Base-by-base conservation (phyloP, 768 basidiomycete genomes). In the Pleurotus salmoneostramineus region DNA sequence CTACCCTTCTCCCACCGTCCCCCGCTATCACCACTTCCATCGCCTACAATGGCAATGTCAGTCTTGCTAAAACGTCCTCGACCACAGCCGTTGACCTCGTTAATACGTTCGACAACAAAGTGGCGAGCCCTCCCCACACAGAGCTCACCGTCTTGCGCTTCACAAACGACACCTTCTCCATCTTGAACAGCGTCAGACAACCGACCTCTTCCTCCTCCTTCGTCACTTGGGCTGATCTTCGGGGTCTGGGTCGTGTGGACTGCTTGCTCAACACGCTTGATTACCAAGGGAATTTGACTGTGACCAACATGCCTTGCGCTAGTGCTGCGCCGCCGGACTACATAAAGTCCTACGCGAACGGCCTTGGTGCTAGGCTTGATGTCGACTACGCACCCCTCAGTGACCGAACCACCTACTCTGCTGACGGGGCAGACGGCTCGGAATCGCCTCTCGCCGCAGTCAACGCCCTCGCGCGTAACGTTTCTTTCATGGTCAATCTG, bases 391-490 rank as follows among this genome's bases (percentile, higher is more conserved):
- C 52, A 10, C 21, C 52, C 14, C 52, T 55, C 15, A 55, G 52
- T n/a, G 52, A 55, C 52, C 52, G 36, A 3, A 31, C 17, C 21
- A 55, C 52, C 7, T 55, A 55, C 21, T 42, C 52, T 6, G 36
- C 52, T 7, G 56, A 49, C n/a, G 27, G 36, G n/a, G 40, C 52
- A 1, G 52, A 55, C 27, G 36, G n/a, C 2, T 51, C 34, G 14
- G 34, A 10, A 10, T 45, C 40, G 3, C 60, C 60, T 2, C 6
- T 61, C n/a, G 60, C 57, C 7, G 60, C 60, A 1, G 50, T 46
- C 17, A 61, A 61, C 37, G 60, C 57, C n/a, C 51, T 61, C 43
- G 60, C 60, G 5, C 56, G 60, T 2, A 61, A 61, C 50, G 34
- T 61, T 5, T 61, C 60, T 15, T 61, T 51, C 27, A 33, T 43